These are phyloP conservation scores for Millerozyma miso DNA, from an alignment of 805 yeast species.

Conservation along the genomic window DNA sequence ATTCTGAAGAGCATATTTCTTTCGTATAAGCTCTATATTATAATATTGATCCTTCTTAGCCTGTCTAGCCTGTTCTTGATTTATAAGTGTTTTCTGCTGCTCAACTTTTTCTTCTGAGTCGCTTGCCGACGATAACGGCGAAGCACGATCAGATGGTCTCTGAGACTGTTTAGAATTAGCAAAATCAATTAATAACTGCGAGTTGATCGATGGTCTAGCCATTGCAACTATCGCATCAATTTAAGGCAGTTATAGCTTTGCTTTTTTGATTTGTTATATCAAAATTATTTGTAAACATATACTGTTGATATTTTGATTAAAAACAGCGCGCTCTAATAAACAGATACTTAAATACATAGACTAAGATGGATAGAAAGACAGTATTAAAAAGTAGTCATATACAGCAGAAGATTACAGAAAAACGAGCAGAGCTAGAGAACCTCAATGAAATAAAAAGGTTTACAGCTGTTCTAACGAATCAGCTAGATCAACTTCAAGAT, in stretches of 20 bases:
- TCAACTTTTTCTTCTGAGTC: not conserved
- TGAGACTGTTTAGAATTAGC: slow-evolving; percentile 5
- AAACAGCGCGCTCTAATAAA: not conserved
- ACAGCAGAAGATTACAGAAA: slow-evolving; percentile 37
- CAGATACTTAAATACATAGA: not conserved
- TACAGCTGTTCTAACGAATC: slow-evolving; percentile 42
- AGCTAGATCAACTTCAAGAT: slow-evolving; percentile 46
- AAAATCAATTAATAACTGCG: slow-evolving; percentile 12
- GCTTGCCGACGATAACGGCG: not conserved
- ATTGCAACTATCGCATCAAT: slow-evolving; percentile 3
- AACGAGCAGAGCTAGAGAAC: slow-evolving; percentile 47
- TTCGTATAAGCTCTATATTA: slow-evolving; percentile 15
- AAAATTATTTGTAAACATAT: not conserved
- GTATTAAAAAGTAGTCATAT: slow-evolving; percentile 1
- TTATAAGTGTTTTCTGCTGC: not conserved
- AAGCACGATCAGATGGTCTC: slow-evolving; percentile 2
- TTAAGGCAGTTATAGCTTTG: too few species aligned
- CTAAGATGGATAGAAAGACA: slow-evolving; percentile 2
- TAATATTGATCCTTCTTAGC: slow-evolving; percentile 1
- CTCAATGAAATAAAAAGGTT: slow-evolving; percentile 45
- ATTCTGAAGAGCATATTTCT: slow-evolving; percentile 46
- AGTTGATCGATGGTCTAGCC: slow-evolving; percentile 17
- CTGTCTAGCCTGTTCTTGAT: slow-evolving; percentile 1
- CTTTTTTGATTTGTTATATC: not conserved
- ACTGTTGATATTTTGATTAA: not conserved